These are phyloP conservation scores for Cryphonectria radicalis DNA, from an alignment of 2,329 filamentous ascomycete genomes.

Conservation along the genomic window DNA sequence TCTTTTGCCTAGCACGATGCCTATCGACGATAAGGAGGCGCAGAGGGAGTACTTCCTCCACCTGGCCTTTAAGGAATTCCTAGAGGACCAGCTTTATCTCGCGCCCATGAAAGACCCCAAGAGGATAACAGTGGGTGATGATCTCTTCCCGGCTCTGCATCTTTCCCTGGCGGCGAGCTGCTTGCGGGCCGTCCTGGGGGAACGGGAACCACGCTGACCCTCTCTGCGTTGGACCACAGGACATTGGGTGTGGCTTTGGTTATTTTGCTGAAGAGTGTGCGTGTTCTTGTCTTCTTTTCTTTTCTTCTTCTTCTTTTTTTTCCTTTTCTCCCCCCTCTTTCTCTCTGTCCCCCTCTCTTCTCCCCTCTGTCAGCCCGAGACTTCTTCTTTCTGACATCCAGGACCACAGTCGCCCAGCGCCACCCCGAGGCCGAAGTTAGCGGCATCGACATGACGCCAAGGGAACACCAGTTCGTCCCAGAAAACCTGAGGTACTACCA, in stretches of 20 bases:
- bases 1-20: neutral
- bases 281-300: conserved; percentile 10
- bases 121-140: conserved; percentile 1
- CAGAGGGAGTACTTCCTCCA: conserved; percentile 15
- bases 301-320: conserved; percentile 3
- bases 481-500: conserved; percentile 61
- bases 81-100: conserved; percentile 6
- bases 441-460: conserved; percentile 49
- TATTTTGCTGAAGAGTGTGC: conserved; percentile 11
- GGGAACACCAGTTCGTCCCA: conserved; percentile 53
- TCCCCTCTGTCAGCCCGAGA: neutral
- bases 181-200: neutral
- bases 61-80: conserved; percentile 13
- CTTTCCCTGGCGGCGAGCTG: too few relatives aligned
- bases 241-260: conserved; percentile 8
- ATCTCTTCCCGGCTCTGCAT: neutral
- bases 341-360: conserved; percentile 14
- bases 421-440: conserved; percentile 51
- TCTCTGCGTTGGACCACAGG: neutral
- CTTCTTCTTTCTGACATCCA: neutral
- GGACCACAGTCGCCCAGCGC: conserved; percentile 47
- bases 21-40: conserved; percentile 12
- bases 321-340: too few relatives aligned
- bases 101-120: neutral
- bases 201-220: neutral